phyloP scores from a whole-genome alignment of 2,329 filamentous ascomycete species.

The Fusarium transvaalense region DNA sequence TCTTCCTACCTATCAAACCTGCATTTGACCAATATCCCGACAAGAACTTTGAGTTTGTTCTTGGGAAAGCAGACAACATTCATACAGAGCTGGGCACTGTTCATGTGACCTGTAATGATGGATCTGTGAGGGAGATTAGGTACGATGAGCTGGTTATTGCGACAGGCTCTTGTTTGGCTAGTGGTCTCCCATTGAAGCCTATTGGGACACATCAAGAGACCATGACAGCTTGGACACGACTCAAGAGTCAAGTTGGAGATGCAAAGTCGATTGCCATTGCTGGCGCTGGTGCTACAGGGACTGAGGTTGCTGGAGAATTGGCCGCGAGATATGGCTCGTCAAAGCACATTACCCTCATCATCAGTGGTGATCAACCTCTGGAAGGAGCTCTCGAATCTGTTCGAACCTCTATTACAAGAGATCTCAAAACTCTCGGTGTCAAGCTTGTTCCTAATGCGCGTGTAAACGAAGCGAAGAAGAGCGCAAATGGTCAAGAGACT shows the following conservation, averaged over 20 bases:
- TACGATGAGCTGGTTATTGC: slow-evolving; percentile 68
- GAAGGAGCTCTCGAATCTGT: slow-evolving; percentile 48
- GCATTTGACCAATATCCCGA: slow-evolving; percentile 61
- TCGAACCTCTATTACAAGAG: slow-evolving; percentile 44
- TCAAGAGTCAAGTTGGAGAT: slow-evolving; percentile 42
- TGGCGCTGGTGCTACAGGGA: slow-evolving; percentile 55
- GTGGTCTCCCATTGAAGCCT: slow-evolving; percentile 61
- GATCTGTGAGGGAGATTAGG: slow-evolving; percentile 50
- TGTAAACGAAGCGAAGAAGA: slow-evolving; percentile 45
- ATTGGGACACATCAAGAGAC: slow-evolving; percentile 60
- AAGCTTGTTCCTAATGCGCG: slow-evolving; percentile 50
- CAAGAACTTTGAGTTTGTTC: slow-evolving; percentile 62
- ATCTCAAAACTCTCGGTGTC: slow-evolving; percentile 48
- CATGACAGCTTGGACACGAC: slow-evolving; percentile 51
- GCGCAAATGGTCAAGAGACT: slow-evolving; percentile 10
- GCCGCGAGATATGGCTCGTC: slow-evolving; percentile 49
- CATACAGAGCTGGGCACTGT: slow-evolving; percentile 54
- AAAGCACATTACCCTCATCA: slow-evolving; percentile 48
- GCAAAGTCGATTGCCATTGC: slow-evolving; percentile 54
- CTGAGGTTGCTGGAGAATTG: slow-evolving; percentile 56
- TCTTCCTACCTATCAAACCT: slow-evolving; percentile 60
- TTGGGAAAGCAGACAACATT: slow-evolving; percentile 59
- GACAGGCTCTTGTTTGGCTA: slow-evolving; percentile 62
- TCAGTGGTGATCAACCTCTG: slow-evolving; percentile 40
- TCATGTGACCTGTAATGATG: slow-evolving; percentile 51